Conservation (phyloP, 768 basidiomycete genomes). For the Boletus eberwhitei region DNA sequence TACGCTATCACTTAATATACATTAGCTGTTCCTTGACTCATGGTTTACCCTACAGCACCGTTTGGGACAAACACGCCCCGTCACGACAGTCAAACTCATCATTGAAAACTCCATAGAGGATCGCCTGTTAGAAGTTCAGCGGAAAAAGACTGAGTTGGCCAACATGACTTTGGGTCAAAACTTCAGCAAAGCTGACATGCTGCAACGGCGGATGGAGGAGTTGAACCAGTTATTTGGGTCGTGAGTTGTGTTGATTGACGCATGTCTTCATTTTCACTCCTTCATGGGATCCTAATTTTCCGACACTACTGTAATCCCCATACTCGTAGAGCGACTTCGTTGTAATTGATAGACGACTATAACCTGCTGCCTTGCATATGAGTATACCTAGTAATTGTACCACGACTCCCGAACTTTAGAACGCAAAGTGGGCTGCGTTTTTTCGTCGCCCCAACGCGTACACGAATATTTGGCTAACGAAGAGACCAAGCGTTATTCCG, state of each 20-base stretch:
- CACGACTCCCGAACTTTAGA: slow-evolving; percentile 38
- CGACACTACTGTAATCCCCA: slow-evolving; percentile 29
- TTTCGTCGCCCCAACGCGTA: slow-evolving; percentile 75
- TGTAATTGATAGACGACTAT: slow-evolving; percentile 32
- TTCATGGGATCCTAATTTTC: slow-evolving; percentile 21
- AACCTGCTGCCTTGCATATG: not conserved
- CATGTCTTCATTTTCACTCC: slow-evolving; percentile 14
- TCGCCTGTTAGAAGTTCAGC: slow-evolving; percentile 87
- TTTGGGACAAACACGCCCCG: slow-evolving; percentile 89
- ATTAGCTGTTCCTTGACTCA: not conserved
- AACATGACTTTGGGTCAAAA: slow-evolving; percentile 90
- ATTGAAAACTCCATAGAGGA: slow-evolving; percentile 94
- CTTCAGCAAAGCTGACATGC: slow-evolving; percentile 83
- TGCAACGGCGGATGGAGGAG: slow-evolving; percentile 86
- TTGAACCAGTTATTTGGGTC: slow-evolving; percentile 69
- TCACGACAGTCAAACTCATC: slow-evolving; percentile 89
- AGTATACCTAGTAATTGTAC: not conserved
- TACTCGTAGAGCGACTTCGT: slow-evolving; percentile 27
- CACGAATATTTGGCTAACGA: slow-evolving; percentile 72
- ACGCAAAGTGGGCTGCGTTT: slow-evolving; percentile 71
- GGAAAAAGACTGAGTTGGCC: slow-evolving; percentile 90
- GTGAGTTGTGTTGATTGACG: slow-evolving; percentile 27
- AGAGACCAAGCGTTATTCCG: slow-evolving; percentile 82
- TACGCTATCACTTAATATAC: slow-evolving; percentile 39
- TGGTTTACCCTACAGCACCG: slow-evolving; percentile 63